Conservation (phyloP, 2,329 filamentous ascomycete species). For the Venturia nashicola region DNA sequence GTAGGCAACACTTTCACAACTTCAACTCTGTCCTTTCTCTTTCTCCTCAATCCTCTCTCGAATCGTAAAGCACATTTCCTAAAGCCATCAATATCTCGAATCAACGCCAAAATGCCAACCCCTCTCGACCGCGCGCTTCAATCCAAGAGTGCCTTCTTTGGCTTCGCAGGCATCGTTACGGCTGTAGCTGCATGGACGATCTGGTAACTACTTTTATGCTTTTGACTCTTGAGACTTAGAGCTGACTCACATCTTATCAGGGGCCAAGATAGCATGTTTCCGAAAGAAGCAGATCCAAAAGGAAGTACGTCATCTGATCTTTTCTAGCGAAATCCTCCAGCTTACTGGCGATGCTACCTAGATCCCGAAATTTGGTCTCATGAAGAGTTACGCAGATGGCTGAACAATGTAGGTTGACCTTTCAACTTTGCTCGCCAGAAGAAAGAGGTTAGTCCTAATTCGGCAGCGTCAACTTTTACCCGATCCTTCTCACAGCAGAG, state of each 20-base stretch:
- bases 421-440: neutral
- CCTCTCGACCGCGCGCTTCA: constrained; percentile 36
- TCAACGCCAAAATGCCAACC: constrained; percentile 30
- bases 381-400: constrained; percentile 59
- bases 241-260: neutral
- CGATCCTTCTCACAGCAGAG: constrained; percentile 43
- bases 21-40: neutral
- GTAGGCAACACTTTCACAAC: neutral
- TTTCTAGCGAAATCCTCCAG: neutral
- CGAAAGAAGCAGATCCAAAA: constrained; percentile 59
- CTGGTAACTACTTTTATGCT: constrained; percentile 33
- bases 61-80: neutral
- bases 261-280: constrained; percentile 66
- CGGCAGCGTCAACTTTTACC: constrained; percentile 51
- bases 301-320: constrained; percentile 43
- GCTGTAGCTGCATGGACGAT: constrained; percentile 75
- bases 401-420: constrained; percentile 55
- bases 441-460: neutral
- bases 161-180: constrained; percentile 68
- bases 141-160: constrained; percentile 26
- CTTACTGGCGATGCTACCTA: neutral
- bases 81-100: neutral
- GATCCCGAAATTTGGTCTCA: constrained; percentile 9
- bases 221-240: neutral
- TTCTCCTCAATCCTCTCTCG: neutral